Evolutionary conservation across 805 yeast genomes (phyloP).

Genomic region (Brettanomyces sp.): DNA sequence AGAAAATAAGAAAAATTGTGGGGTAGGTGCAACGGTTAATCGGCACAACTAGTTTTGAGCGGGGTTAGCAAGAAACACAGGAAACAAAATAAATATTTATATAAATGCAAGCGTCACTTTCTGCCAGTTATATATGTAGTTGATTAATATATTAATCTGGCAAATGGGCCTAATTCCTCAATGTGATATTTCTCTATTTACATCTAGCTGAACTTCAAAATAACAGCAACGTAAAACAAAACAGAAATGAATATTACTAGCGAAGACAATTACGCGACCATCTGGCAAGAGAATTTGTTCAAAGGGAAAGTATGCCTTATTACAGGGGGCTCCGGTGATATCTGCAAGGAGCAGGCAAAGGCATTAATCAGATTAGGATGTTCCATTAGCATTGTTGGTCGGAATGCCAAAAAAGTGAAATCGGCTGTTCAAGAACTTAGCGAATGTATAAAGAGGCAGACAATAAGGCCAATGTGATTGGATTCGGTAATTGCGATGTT

Average conservation of each 20-base stretch:
- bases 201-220: too few relatives aligned
- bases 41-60: neutral
- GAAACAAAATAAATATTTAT: neutral
- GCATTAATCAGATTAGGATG: slow-evolving; percentile 81
- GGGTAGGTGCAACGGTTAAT: neutral
- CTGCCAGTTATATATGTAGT: too few relatives aligned
- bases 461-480: slow-evolving; percentile 57
- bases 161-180: too few relatives aligned
- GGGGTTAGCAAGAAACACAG: neutral
- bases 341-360: slow-evolving; percentile 82
- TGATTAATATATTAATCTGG: too few relatives aligned
- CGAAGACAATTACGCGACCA: slow-evolving; percentile 3
- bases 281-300: slow-evolving; percentile 55
- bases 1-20: too few relatives aligned
- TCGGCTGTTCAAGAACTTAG: slow-evolving; percentile 59
- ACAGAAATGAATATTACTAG: too few relatives aligned
- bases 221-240: too few relatives aligned
- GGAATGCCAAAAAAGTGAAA: slow-evolving; percentile 59
- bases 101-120: too few relatives aligned
- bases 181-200: too few relatives aligned
- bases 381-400: slow-evolving; percentile 76
- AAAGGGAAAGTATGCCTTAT: slow-evolving; percentile 80
- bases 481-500: slow-evolving; percentile 70
- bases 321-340: slow-evolving; percentile 97
- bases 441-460: slow-evolving; percentile 29